Evolutionary conservation across 768 basidiomycete species (phyloP), one percentile per base, ranked within the genome.

Genomic region (Boletellus ananas): DNA sequence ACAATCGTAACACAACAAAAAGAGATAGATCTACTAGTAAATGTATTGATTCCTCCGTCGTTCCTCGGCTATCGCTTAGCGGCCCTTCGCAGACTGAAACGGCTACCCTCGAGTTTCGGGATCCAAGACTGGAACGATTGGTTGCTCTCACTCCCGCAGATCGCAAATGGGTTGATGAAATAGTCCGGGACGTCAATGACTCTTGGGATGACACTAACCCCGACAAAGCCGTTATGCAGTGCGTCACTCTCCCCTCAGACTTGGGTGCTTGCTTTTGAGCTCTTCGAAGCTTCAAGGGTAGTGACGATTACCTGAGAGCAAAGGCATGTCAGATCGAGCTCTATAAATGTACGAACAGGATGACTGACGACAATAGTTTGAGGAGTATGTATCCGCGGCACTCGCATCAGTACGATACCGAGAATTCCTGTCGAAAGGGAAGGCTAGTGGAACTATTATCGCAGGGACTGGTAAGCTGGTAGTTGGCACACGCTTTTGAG

Each of bases 91-190:
- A 96, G 93, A 85, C 90, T 31, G 96, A 98, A 62, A 87, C 84
- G 0, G 90, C 86, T 6, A 72, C 76, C 3, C 81, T 98, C 50
- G 94, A 97, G 59, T 94, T 96, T 72, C 77, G 86, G 35, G 85
- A 97, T 65, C 80, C 84, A 4, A 83, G 78, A 61, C 62, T 96
- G 6, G 94, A 95, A 57, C 78, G 87, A 25, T 73, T 85, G 31
- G 81, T 86, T 18, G 82, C 80, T 6, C 71, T 99, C 57, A 97
- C 95, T 2, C 75, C 96, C 0, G 92, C 94, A 1, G 96, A 98
- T 66, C 75, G 95, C 51, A 94, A 90, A 67, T 99, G 96, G 96
- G 91, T 98, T 80, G 94, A 98, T 62, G 93, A 95, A 58, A 83
- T 95, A 49, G 79, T 94, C 35, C 81, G 77, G 46, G 90, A 92